Conservation (phyloP, 208 protist species). For the Trypanosoma caninum region DNA sequence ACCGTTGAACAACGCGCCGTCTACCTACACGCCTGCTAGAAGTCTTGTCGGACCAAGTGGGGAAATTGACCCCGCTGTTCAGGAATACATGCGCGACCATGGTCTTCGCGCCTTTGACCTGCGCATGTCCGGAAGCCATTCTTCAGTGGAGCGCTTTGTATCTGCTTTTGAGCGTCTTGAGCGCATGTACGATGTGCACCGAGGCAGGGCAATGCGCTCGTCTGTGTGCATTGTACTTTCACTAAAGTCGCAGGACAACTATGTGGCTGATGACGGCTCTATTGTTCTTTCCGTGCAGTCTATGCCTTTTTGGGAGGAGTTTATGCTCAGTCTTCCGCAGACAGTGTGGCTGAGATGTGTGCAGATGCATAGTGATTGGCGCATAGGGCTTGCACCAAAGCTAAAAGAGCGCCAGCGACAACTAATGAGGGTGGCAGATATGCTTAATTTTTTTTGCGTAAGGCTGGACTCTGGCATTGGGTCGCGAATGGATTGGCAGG, state of each 20-base stretch:
- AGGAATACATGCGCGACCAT: constrained; percentile 71
- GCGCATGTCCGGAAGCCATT: constrained; percentile 72
- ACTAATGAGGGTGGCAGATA: constrained; percentile 58
- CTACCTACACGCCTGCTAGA: constrained; percentile 42
- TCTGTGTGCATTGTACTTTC: constrained; percentile 68
- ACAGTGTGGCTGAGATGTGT: constrained; percentile 69
- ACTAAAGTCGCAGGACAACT: constrained; percentile 49
- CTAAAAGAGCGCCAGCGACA: constrained; percentile 60
- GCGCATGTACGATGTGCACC: constrained; percentile 74
- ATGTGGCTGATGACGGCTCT: constrained; percentile 69
- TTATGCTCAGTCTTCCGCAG: constrained; percentile 60
- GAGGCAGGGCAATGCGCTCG: constrained; percentile 59
- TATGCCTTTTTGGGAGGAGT: constrained; percentile 76
- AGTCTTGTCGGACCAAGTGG: constrained; percentile 66
- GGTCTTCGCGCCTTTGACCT: constrained; percentile 76
- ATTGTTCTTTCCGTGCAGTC: constrained; percentile 67
- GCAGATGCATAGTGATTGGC: constrained; percentile 68
- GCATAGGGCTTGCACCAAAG: constrained; percentile 57
- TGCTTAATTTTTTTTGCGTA: constrained; percentile 65
- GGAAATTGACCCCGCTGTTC: constrained; percentile 68
- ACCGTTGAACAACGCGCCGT: constrained; percentile 14
- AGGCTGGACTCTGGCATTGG: constrained; percentile 51
- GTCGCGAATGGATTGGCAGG: constrained; percentile 49
- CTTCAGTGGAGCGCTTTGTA: constrained; percentile 76
- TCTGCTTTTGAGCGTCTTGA: constrained; percentile 73